Percentiles rank a stretch among this genome's conserved stretches.
Conservation (phyloP, 805 yeast species). For the Candida qinlingensis region DNA sequence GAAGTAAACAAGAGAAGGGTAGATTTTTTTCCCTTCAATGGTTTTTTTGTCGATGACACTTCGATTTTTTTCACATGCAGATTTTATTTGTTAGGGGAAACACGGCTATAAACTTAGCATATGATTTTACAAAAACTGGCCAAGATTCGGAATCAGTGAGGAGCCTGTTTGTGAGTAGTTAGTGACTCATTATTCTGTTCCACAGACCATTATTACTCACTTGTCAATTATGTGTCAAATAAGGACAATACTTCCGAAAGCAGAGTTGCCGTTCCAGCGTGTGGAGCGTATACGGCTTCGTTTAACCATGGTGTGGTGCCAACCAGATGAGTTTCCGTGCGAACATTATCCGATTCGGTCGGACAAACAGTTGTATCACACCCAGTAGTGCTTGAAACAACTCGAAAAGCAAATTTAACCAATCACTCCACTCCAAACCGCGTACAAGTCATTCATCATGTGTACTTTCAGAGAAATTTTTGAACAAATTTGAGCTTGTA, state of each 20-base stretch:
- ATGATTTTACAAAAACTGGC: neutral
- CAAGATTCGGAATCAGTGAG: no score
- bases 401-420: no score
- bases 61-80: slow-evolving; percentile 11
- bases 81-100: slow-evolving; percentile 7
- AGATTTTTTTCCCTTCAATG: neutral
- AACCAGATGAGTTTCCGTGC: neutral
- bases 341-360: neutral
- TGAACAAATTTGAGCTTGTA: no score
- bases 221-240: slow-evolving; percentile 1
- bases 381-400: no score
- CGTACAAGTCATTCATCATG: no score
- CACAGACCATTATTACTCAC: neutral
- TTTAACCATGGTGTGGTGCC: neutral
- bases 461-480: no score
- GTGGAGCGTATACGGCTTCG: neutral
- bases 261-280: slow-evolving; percentile 4
- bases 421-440: no score
- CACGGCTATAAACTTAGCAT: neutral
- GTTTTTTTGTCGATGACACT: slow-evolving; percentile 6
- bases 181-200: neutral
- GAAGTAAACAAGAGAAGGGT: neutral
- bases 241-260: no score
- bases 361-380: neutral
- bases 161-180: neutral